Conservation (phyloP, 2,329 filamentous ascomycete genomes). For the Fusarium miscanthi region DNA sequence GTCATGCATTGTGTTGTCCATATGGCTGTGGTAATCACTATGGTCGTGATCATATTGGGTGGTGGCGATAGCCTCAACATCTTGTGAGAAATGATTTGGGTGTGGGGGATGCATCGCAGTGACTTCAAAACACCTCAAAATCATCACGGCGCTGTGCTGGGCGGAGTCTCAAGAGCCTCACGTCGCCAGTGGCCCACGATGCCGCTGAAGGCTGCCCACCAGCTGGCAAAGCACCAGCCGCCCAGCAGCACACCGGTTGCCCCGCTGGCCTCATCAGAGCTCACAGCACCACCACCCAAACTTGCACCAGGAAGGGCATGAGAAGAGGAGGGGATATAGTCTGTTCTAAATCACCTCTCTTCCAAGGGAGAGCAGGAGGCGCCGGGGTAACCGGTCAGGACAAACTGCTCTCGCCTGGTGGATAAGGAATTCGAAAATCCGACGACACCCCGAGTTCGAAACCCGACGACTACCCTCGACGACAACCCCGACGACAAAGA, state of each 20-base stretch:
- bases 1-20: background rate
- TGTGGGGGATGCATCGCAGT: background rate
- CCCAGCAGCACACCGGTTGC: background rate
- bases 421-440: constrained; percentile 5
- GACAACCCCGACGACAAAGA: constrained; percentile 19
- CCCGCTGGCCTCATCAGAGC: background rate
- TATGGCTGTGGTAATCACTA: background rate
- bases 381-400: constrained; percentile 45
- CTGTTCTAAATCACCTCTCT: background rate
- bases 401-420: constrained; percentile 41
- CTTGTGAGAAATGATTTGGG: background rate
- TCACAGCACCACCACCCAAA: background rate
- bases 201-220: background rate
- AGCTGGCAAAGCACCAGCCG: background rate
- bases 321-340: constrained; percentile 20
- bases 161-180: constrained; percentile 15
- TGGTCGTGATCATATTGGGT: constrained; percentile 1
- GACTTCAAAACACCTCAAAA: constrained; percentile 27
- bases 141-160: constrained; percentile 2
- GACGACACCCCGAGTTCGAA: constrained; percentile 33
- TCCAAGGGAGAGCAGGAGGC: constrained; percentile 38
- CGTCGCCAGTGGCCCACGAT: background rate
- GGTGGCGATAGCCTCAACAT: constrained; percentile 12
- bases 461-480: background rate
- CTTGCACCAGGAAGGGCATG: background rate